Conservation (phyloP, 169 alveolate genomes). For the Theileria orientalis region DNA sequence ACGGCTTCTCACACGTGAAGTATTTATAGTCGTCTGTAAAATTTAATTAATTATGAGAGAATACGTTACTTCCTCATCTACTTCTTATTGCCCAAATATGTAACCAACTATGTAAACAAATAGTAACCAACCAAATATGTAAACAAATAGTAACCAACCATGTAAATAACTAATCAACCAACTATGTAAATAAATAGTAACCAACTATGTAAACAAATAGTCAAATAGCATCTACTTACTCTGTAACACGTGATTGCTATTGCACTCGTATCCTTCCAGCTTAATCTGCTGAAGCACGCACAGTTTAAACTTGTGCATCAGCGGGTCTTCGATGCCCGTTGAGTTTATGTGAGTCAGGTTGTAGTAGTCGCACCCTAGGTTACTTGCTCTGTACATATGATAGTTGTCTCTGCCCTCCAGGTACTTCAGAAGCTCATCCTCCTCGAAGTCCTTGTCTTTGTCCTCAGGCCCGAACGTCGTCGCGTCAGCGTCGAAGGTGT, state of each 20-base stretch:
- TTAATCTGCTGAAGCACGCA: constrained; percentile 5
- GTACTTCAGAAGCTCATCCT: background rate
- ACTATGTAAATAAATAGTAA: background rate
- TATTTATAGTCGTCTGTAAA: background rate
- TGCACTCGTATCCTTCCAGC: background rate
- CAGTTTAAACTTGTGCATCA: background rate
- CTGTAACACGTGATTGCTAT: background rate
- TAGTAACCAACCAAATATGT: background rate
- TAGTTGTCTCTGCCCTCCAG: background rate
- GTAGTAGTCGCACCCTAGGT: background rate
- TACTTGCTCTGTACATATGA: constrained; percentile 1
- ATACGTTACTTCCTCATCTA: too few species aligned
- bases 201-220: background rate
- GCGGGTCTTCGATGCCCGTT: background rate
- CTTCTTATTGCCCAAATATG: background rate
- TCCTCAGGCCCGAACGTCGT: background rate
- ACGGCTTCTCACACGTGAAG: background rate
- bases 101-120: background rate
- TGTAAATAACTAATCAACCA: background rate
- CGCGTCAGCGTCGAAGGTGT: background rate
- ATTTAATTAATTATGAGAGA: background rate
- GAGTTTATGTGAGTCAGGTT: background rate
- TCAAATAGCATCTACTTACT: background rate
- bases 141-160: background rate
- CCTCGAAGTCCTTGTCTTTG: background rate